A percentile compares a stretch with the other conserved stretches of the same genome.
phyloP scores from a whole-genome alignment of 345 rosid species.

The Citrus sinensis region DNA sequence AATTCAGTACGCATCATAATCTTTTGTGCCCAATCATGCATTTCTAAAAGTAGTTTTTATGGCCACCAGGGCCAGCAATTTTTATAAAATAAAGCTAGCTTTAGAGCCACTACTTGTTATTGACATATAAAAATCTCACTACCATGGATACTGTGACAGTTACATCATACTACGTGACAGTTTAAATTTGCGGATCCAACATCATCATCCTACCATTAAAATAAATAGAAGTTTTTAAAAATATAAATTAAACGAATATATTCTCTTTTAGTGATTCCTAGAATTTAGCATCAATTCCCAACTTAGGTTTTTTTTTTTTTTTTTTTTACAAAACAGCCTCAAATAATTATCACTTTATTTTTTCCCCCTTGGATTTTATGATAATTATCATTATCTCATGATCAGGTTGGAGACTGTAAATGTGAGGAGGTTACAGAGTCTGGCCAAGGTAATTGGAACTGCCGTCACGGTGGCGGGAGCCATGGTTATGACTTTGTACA shows the following conservation, averaged over 20 bases:
- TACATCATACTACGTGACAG: background rate
- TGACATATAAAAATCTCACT: background rate
- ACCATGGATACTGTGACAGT: background rate
- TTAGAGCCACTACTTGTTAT: background rate
- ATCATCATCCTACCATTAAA: background rate
- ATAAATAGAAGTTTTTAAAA: no score
- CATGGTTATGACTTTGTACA: slow-evolving; percentile 91
- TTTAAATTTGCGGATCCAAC: background rate
- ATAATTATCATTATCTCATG: background rate
- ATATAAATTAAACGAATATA: no score
- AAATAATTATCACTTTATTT: background rate
- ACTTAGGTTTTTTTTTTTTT: no score
- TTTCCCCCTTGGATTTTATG: background rate
- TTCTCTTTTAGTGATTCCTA: no score
- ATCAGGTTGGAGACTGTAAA: slow-evolving; percentile 72
- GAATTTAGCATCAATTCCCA: no score
- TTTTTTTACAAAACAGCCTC: no score
- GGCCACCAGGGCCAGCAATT: background rate
- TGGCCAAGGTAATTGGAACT: slow-evolving; percentile 79
- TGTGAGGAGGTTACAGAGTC: slow-evolving; percentile 51
- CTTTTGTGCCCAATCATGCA: background rate
- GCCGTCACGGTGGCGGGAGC: slow-evolving; percentile 72
- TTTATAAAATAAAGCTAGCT: background rate
- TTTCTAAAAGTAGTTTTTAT: background rate
- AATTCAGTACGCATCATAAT: background rate